These are phyloP conservation scores for Cronartium ribicola DNA, from an alignment of 1,284 basidiomycete species.

Conservation along the genomic window DNA sequence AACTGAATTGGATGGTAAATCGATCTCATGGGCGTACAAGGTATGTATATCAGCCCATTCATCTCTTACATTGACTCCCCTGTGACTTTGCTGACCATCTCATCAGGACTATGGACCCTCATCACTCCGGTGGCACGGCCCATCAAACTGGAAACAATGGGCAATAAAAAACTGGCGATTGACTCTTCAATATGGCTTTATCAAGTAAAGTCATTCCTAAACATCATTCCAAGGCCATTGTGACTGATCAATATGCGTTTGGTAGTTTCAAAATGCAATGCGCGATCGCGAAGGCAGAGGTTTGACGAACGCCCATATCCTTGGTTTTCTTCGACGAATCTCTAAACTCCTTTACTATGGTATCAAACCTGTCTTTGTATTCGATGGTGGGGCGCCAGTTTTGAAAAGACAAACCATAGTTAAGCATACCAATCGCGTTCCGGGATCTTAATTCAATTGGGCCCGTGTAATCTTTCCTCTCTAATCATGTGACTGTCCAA, in stretches of 20 bases:
- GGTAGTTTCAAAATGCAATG: conserved; percentile 93
- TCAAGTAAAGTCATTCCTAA: conserved; percentile 47
- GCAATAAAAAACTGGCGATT: conserved; percentile 58
- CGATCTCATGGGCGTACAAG: conserved; percentile 10
- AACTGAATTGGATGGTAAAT: too few relatives aligned
- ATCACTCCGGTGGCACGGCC: conserved; percentile 51
- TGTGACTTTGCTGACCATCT: background rate
- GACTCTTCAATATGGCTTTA: conserved; percentile 99
- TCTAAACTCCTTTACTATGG: conserved; percentile 93
- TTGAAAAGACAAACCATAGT: conserved; percentile 84
- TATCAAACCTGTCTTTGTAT: conserved; percentile 91
- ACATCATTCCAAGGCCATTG: background rate
- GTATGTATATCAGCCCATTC: background rate
- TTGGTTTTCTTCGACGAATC: conserved; percentile 88
- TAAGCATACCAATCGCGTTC: background rate
- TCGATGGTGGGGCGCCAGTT: conserved; percentile 86
- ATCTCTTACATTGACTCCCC: background rate
- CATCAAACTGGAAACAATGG: conserved; percentile 51
- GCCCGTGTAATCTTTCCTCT: background rate
- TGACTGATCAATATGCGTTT: conserved; percentile 11
- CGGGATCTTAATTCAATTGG: background rate
- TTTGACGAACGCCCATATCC: conserved; percentile 86
- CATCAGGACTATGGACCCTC: conserved; percentile 50
- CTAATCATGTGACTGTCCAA: background rate
- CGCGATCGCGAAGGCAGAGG: conserved; percentile 89